Evolutionary conservation across 345 rosid genomes (phyloP), one percentile per base, ranked within the genome.

Genomic region (Mallotus nudiflorus): DNA sequence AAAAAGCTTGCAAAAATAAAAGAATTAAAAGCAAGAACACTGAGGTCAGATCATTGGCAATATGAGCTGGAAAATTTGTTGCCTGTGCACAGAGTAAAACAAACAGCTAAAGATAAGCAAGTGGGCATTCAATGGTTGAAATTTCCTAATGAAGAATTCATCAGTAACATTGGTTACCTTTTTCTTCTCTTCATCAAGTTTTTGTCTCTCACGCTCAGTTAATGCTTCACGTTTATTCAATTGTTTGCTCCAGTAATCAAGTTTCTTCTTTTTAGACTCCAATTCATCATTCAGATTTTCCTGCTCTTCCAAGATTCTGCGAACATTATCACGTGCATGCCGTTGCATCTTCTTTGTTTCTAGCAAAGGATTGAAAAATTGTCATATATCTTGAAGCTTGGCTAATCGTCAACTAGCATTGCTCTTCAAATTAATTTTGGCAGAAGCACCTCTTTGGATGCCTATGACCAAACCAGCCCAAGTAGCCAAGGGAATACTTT

Each of bases 261-360:
- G 75, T 37, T 84, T 77, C 74, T 20, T 81, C 80, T 81, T 87
- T 88, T 86, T 87, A 3, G 31, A 13, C 68, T 89, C 96, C 78
- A 95, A 68, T 42, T 91, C 96, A 80, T 66, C 49, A 66, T 75
- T 87, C 65, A 91, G 74, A 57, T 76, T 87, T 74, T 90, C 93
- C 67, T 85, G 91, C 24, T 90, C 97, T 24, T 70, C 78, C 39
- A 92, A 70, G 73, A 92, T 82, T 84, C 87, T 82, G 48, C 69
- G 83, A 62, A 95, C 86, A 72, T 85, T 85, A 16, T 65, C 87
- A 44, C 86, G 92, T 16, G 95, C 86, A 68, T 40, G 66, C 58
- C 80, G 83, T 74, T 92, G 96, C 97, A 90, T 77, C 85, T 82
- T 91, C 85, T 85, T 90, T 37, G 88, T 86, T 82, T 92, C 99